Base-by-base conservation (phyloP, 192 early-diverging fungal species). In the Coemansia sp. region DNA sequence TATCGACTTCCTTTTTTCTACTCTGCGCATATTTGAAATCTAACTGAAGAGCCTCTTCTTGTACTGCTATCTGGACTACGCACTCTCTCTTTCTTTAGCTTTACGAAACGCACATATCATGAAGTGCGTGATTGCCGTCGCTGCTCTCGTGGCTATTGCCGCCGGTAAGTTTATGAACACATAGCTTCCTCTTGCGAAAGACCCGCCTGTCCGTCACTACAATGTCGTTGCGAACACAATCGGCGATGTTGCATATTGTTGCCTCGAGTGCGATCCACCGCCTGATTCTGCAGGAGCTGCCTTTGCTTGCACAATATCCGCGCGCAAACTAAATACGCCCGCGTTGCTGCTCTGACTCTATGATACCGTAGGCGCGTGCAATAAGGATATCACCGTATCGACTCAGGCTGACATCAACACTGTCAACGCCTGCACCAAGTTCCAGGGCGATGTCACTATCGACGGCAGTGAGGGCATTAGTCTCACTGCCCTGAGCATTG, bases 341-440 rank as follows among this genome's bases (percentile, higher is more conserved):
- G 57, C 35, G 5, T 25, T 27, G 54, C 57, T 59, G 2, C 24
- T 40, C 37, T 60, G 38, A 14, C 40, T 60, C 11, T 6, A 41
- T 25, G 22, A 5, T 47, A 29, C 32, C 38, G 60, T 73, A 80
- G 68, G 68, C 19, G 73, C 79, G 22, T 84, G 83, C 70, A 64
- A 67, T 62, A 76, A 71, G 53, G 49, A 74, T 57, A 66, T 77
- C 38, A 70, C 60, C 49, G 62, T 77, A 43, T 68, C 73, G 64
- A 69, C 63, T 54, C 74, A 79, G 71, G 47, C 59, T 9, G 77
- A 84, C 56, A 46, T 84, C 58, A 65, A 67, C 73, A 68, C 69
- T 10, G 38, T 84, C 46, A 74, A 70, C 43, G 67, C 67, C 7
- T 84, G 83, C 74, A 19, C 60, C 36, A 70, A 68, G 69, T 76